Conservation (phyloP, 2,329 filamentous ascomycete species). For the Fusarium mexicanum region DNA sequence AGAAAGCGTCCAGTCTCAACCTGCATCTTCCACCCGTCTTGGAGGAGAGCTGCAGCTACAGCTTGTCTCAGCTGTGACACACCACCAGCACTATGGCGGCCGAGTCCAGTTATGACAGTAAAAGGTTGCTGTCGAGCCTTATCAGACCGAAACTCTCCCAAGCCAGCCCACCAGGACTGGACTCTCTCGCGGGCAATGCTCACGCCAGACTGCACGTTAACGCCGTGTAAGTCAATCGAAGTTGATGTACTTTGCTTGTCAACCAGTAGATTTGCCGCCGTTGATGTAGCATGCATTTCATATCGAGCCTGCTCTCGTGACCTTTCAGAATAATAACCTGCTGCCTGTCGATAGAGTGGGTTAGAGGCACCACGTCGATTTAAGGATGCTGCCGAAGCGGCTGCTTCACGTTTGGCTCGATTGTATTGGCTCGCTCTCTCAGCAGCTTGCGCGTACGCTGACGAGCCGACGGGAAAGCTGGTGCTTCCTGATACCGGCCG, state of each 20-base stretch:
- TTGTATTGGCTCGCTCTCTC: constrained; percentile 43
- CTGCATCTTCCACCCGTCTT: constrained; percentile 86
- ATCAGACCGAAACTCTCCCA: constrained; percentile 71
- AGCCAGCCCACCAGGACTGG: constrained; percentile 77
- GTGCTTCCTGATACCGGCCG: background rate
- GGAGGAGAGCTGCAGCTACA: constrained; percentile 78
- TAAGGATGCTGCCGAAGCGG: constrained; percentile 53
- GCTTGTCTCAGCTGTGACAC: constrained; percentile 80
- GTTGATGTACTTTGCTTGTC: constrained; percentile 69
- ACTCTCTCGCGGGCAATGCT: constrained; percentile 77
- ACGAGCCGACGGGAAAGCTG: constrained; percentile 2
- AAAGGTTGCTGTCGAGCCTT: constrained; percentile 64
- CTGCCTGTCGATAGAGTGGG: constrained; percentile 77
- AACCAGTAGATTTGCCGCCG: constrained; percentile 76
- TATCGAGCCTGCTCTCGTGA: constrained; percentile 70
- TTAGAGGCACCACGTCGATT: constrained; percentile 69
- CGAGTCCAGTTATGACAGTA: constrained; percentile 82
- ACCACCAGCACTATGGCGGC: constrained; percentile 80
- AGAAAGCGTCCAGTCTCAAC: constrained; percentile 75
- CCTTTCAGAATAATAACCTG: constrained; percentile 77
- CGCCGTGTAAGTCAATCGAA: constrained; percentile 82
- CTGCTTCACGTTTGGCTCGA: constrained; percentile 47
- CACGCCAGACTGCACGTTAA: constrained; percentile 82
- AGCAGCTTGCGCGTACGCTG: constrained; percentile 43
- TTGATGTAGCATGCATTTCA: constrained; percentile 68